Base-by-base conservation (phyloP, 192 early-diverging fungal genomes). In the Spizellomyces punctatus region DNA sequence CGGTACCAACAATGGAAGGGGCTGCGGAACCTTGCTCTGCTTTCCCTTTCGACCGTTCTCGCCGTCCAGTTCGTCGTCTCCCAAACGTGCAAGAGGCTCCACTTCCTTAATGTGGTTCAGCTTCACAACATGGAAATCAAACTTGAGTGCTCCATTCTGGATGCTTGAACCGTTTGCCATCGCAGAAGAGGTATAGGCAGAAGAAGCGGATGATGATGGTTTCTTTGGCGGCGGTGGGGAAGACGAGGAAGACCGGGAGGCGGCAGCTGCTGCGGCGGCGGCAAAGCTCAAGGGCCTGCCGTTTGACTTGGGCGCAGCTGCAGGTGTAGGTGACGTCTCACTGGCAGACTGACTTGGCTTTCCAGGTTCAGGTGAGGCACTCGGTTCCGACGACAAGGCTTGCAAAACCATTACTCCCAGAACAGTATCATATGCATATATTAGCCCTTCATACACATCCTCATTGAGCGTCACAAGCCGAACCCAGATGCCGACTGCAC, bases 371-470 rank as follows among this genome's bases (percentile, higher is more conserved):
- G 50, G 50, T 19, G 50, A 54, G 21, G 16, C 66, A 58, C 62
- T 16, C 14, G 42, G 5, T 36, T 27, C 43, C 7, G 60, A 43
- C 3, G 58, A 55, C 21, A 48, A 9, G 55, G 57, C 45, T 46
- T 82, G 80, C 43, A 82, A 72, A 8, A 78, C 80, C 14, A 82
- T 58, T 44, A 78, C 55, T 0, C 75, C 75, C 16, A 76, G 49
- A 16, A 44, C 22, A 22, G 74, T 63, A 14, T 82, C 77, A 62
- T 73, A 82, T n/a, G 74, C 73, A 63, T 69, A 76, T 8, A 82
- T 65, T 6, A 79, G 69, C 6, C 80, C 80, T 43, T 75, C 63
- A 55, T 65, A 74, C 17, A 49, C 49, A 6, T 46, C 21, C n/a
- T 72, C 71, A 36, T n/a, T 61, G 21, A 49, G 16, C 44, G 73